These are phyloP conservation scores for Erucastrum elatum DNA, from an alignment of 345 rosid genomes.

Conservation along the genomic window DNA sequence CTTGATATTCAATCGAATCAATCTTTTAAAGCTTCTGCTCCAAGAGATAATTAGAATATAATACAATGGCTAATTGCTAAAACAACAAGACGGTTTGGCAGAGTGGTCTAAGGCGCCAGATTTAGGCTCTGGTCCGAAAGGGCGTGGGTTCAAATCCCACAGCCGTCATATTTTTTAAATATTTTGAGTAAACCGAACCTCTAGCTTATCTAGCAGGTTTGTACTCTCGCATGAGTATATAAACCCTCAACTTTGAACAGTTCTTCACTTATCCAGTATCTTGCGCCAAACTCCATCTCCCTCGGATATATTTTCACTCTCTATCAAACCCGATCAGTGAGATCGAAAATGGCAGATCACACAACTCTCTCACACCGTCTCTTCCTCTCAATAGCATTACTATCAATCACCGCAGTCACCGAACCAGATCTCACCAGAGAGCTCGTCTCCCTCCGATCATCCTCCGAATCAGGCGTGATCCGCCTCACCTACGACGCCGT, in stretches of 20 bases:
- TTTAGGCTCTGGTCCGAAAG: slow-evolving; percentile 99
- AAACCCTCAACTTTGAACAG: not conserved
- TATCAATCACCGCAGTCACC: not conserved
- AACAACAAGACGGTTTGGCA: slow-evolving; percentile 87
- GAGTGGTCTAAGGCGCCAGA: slow-evolving; percentile 99
- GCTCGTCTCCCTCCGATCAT: slow-evolving; percentile 64
- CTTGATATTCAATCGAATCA: too few relatives aligned
- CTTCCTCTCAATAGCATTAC: slow-evolving; percentile 29
- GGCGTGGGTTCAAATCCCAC: slow-evolving; percentile 99
- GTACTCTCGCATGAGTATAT: not conserved
- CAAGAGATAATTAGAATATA: too few relatives aligned
- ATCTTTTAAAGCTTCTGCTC: too few relatives aligned
- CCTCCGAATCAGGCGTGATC: slow-evolving; percentile 64
- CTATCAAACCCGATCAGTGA: not conserved
- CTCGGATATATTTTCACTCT: not conserved
- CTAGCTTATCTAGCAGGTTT: not conserved
- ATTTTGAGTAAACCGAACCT: not conserved
- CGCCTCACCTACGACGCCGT: slow-evolving; percentile 57
- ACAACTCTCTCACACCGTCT: not conserved
- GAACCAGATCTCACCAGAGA: slow-evolving; percentile 47
- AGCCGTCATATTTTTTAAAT: slow-evolving; percentile 55
- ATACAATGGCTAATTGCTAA: too few relatives aligned
- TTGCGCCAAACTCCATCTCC: not conserved
- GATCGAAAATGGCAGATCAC: not conserved
- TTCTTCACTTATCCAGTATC: not conserved